These are phyloP conservation scores for Kuraishia cidri DNA, from an alignment of 805 yeast species.

Conservation along the genomic window DNA sequence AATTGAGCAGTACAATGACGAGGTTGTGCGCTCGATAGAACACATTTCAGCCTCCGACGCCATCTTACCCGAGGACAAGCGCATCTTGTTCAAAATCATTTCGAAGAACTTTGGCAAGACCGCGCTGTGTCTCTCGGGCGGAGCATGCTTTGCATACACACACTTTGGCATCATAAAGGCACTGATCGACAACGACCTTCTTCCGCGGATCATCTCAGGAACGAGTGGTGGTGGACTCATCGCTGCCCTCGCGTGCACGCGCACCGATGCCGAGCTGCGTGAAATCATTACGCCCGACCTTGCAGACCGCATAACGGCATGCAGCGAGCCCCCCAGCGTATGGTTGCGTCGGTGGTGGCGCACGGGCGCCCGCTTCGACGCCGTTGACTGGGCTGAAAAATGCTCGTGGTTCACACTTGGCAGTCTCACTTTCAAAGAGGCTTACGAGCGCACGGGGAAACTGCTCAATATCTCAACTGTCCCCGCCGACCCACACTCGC, in stretches of 20 bases:
- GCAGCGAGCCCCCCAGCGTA: slow-evolving; percentile 50
- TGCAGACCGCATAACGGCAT: slow-evolving; percentile 58
- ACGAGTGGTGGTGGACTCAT: slow-evolving; percentile 78
- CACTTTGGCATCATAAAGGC: slow-evolving; percentile 76
- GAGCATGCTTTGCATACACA: slow-evolving; percentile 70
- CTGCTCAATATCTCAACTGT: slow-evolving; percentile 68
- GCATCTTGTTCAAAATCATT: slow-evolving; percentile 44
- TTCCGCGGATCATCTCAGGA: slow-evolving; percentile 67
- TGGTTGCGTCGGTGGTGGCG: slow-evolving; percentile 60
- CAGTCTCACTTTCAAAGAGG: slow-evolving; percentile 63
- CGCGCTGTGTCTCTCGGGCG: slow-evolving; percentile 69
- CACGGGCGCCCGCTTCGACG: slow-evolving; percentile 75
- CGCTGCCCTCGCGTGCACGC: slow-evolving; percentile 62
- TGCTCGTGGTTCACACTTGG: slow-evolving; percentile 66
- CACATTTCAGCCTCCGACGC: slow-evolving; percentile 26
- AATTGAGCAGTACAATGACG: slow-evolving; percentile 43
- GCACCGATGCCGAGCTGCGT: slow-evolving; percentile 59
- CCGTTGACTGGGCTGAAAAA: slow-evolving; percentile 66
- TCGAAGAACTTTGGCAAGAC: slow-evolving; percentile 63
- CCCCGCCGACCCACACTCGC: slow-evolving; percentile 77
- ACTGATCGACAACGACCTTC: slow-evolving; percentile 50
- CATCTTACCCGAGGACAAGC: slow-evolving; percentile 31
- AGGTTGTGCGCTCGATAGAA: slow-evolving; percentile 40
- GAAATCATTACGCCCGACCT: slow-evolving; percentile 49
- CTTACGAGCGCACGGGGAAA: slow-evolving; percentile 60